These are phyloP conservation scores for Margaritispora aquatica DNA, from an alignment of 495 filamentous ascomycete species.

Conservation along the genomic window DNA sequence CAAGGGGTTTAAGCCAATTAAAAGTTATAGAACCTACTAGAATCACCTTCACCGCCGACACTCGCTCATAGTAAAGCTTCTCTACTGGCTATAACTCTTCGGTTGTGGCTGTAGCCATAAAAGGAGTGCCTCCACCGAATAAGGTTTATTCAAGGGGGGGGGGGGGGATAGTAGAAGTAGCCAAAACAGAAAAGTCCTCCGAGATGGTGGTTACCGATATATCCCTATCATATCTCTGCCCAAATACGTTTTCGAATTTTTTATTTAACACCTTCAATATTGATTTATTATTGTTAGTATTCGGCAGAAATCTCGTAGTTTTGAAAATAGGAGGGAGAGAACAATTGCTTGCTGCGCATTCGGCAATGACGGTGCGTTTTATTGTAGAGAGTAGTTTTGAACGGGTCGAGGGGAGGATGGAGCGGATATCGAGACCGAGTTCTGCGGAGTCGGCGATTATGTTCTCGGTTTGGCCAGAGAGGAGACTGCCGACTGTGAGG, in stretches of 20 bases:
- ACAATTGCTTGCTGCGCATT: conserved; percentile 39
- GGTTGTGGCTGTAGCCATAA: too few species aligned
- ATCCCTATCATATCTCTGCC: conserved; percentile 7
- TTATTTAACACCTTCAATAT: conserved; percentile 32
- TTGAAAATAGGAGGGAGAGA: conserved; percentile 33
- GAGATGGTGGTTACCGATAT: conserved; percentile 24
- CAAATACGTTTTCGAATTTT: conserved; percentile 39
- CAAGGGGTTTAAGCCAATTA: too few species aligned
- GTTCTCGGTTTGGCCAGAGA: conserved; percentile 47
- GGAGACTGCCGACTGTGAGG: conserved; percentile 45
- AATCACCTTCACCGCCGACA: too few species aligned
- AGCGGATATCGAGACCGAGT: conserved; percentile 44
- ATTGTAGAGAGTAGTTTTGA: conserved; percentile 37
- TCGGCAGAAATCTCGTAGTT: conserved; percentile 33
- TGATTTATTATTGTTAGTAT: conserved; percentile 44
- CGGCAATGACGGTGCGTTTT: conserved; percentile 45
- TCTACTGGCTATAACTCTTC: too few species aligned
- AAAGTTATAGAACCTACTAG: too few species aligned
- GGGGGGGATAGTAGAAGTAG: too few species aligned
- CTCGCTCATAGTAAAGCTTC: too few species aligned
- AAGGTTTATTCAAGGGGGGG: too few species aligned
- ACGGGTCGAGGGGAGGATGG: conserved; percentile 30
- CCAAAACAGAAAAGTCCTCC: conserved; percentile 54
- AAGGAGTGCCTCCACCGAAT: too few species aligned
- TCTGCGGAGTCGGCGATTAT: conserved; percentile 42